These are phyloP conservation scores for Penicillium cinerascens DNA, from an alignment of 495 filamentous ascomycete species.

Conservation along the genomic window DNA sequence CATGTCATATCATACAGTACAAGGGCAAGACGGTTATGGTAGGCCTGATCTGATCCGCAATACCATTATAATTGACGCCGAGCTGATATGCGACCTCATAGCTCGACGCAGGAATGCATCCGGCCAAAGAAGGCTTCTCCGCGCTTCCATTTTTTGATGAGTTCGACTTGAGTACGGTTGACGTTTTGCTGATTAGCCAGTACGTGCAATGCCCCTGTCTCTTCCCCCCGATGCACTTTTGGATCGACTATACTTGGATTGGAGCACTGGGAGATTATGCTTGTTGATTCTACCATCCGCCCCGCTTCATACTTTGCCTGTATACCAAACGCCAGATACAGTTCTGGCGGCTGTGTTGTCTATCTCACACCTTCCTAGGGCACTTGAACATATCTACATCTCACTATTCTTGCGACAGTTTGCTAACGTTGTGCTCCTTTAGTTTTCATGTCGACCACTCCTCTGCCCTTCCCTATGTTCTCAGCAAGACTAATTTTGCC, in stretches of 20 bases:
- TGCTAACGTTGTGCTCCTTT: conserved; percentile 24
- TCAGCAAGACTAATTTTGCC: conserved; percentile 96
- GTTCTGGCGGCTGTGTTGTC: background rate
- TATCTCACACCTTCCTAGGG: too few species aligned
- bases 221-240: background rate
- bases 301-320: background rate
- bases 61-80: background rate
- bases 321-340: conserved; percentile 29
- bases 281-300: conserved; percentile 17
- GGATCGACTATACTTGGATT: background rate
- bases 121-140: conserved; percentile 92
- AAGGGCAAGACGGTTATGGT: conserved; percentile 99
- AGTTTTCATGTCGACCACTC: conserved; percentile 99
- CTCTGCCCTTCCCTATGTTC: conserved; percentile 90
- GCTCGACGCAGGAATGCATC: conserved; percentile 96
- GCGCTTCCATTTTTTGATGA: conserved; percentile 97
- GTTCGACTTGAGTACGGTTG: conserved; percentile 94
- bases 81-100: conserved; percentile 34
- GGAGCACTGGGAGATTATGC: background rate
- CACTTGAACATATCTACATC: background rate
- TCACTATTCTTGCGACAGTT: background rate
- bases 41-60: conserved; percentile 20
- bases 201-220: conserved; percentile 51
- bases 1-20: conserved; percentile 97
- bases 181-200: conserved; percentile 97